These are phyloP conservation scores for Yamadazyma songkhlaensis DNA, from an alignment of 1,139 yeast genomes.

Conservation along the genomic window DNA sequence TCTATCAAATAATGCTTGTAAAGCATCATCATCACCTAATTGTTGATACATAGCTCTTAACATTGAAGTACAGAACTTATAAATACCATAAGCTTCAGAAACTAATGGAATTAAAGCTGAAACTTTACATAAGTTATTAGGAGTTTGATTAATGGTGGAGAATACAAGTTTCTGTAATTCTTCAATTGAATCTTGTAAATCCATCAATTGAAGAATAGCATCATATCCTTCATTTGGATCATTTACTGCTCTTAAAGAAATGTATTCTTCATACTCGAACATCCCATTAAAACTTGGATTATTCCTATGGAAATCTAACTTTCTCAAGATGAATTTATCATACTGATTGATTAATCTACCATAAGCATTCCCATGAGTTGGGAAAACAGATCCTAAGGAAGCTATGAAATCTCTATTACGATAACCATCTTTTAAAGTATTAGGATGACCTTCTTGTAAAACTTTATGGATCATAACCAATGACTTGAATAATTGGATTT, in stretches of 20 bases:
- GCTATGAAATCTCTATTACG: conserved; percentile 53
- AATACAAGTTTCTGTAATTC: conserved; percentile 76
- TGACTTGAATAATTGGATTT: conserved; percentile 84
- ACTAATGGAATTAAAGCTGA: conserved; percentile 89
- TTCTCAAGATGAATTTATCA: conserved; percentile 64
- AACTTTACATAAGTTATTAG: conserved; percentile 75
- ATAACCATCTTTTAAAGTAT: conserved; percentile 78
- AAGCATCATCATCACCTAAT: conserved; percentile 73
- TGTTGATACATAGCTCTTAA: conserved; percentile 81
- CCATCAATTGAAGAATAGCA: conserved; percentile 81
- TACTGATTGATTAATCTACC: conserved; percentile 78
- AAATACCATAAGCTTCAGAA: conserved; percentile 91
- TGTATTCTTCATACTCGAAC: conserved; percentile 93
- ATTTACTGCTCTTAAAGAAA: conserved; percentile 80
- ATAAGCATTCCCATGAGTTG: conserved; percentile 50
- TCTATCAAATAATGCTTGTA: conserved; percentile 70
- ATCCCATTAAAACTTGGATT: conserved; percentile 93
- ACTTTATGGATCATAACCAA: conserved; percentile 86
- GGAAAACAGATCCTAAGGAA: conserved; percentile 42
- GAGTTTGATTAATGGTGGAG: conserved; percentile 65
- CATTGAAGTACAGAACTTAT: conserved; percentile 88
- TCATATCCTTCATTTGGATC: conserved; percentile 97
- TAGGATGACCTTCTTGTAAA: conserved; percentile 94
- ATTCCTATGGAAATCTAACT: conserved; percentile 77
- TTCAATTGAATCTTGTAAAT: conserved; percentile 80